Evolutionary conservation across 129 eudicot species (phyloP).

Genomic region (Helianthus tuberosus): DNA sequence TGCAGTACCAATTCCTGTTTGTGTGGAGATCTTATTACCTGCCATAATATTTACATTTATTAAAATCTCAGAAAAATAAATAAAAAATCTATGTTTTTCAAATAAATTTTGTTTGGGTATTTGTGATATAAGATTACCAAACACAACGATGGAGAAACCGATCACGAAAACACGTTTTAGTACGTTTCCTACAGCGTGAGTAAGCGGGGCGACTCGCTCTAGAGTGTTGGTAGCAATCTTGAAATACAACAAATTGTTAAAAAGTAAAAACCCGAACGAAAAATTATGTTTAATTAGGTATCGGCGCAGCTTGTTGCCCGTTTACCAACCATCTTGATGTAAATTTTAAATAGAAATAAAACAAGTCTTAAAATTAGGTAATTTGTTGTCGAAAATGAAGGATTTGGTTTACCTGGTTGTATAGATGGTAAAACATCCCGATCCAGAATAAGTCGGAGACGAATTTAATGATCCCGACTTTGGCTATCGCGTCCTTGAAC

Average conservation of each 20-base stretch:
- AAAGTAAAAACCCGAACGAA: neutral
- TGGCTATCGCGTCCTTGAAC: conserved; percentile 58
- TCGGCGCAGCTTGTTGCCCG: too few species aligned
- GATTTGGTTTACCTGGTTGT: conserved; percentile 50
- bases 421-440: conserved; percentile 70
- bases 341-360: too few species aligned
- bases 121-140: conserved; percentile 34
- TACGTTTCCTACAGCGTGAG: conserved; percentile 69
- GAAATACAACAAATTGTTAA: neutral
- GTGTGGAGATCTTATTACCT: conserved; percentile 69
- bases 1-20: conserved; percentile 64
- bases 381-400: conserved; percentile 6
- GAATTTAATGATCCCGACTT: conserved; percentile 54
- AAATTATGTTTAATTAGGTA: neutral
- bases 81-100: neutral
- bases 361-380: too few species aligned
- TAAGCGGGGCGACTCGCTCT: conserved; percentile 67
- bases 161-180: conserved; percentile 66
- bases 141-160: conserved; percentile 65
- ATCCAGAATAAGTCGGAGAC: conserved; percentile 61
- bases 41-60: conserved; percentile 5
- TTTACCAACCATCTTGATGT: too few species aligned
- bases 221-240: conserved; percentile 64
- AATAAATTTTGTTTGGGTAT: neutral
- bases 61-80: conserved; percentile 9